Evolutionary conservation across 2,329 filamentous ascomycete species (phyloP), one percentile per base, ranked within the genome.

Genomic region (Paecilomyces variotii): DNA sequence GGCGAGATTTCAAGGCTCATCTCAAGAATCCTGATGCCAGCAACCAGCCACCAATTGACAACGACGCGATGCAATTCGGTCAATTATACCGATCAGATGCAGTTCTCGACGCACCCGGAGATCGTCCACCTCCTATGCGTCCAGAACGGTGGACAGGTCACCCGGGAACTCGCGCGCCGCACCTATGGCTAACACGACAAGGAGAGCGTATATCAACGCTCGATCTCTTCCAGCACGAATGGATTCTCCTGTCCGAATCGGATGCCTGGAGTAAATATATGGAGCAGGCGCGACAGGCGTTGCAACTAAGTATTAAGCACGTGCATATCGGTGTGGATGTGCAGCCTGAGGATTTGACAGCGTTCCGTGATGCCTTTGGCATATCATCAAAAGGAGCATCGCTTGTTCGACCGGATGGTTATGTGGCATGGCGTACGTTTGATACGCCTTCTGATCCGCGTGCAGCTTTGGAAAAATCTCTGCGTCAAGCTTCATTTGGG

Each of bases 401-500:
- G 19, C 63, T 75, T 7, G 59, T 74, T 30, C 62, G 73, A 12
- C 73, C 73, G 0, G 73, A 76, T 64, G 70, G 68, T 0, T 70
- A 71, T 62, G 64, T 75, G 52, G 68, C 67, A 1, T 76, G 72
- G 71, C 62, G 63, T 10, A 62, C 61, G 3, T 19, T 51, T 63
- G 68, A 19, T 57, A 63, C 30, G 65, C 68, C 7, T 55, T 68
- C n/a, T 54, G 68, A 9, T 63, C 67, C n/a, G 66, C 65, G 1
- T 63, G 58, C 39, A 28, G 25, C 12, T 26, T 14, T 52, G 7
- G 25, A 5, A 7, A 10, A 52, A 9, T 11, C 2, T 27, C 27
- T 52, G 9, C 24, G 50, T 26, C 50, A 28, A 28, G 50, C 50
- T 1, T 28, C 50, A 24, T 45, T 45, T 45, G 39, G 39, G n/a